These are phyloP conservation scores for Crithidia brevicula DNA, from an alignment of 208 protist genomes.

Conservation along the genomic window DNA sequence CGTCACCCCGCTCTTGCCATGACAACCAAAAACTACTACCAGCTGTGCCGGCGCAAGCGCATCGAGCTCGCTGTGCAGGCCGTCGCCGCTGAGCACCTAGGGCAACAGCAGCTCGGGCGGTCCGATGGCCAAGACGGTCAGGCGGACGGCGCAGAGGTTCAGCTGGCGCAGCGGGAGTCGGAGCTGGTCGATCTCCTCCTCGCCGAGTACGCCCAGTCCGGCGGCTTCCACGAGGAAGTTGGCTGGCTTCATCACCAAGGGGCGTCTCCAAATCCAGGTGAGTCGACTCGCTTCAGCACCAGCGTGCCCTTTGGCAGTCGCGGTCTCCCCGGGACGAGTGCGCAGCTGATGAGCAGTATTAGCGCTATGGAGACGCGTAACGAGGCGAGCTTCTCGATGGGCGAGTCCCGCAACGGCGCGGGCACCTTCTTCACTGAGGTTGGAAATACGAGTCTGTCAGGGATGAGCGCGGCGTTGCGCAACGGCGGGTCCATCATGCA, in stretches of 20 bases:
- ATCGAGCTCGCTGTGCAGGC: constrained; percentile 26
- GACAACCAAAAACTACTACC: constrained; percentile 77
- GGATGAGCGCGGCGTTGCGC: constrained; percentile 12
- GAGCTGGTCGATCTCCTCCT: constrained; percentile 30
- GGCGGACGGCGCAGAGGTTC: background rate
- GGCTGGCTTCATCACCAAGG: background rate
- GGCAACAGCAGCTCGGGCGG: background rate
- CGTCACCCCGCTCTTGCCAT: constrained; percentile 84
- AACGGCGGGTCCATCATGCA: constrained; percentile 7
- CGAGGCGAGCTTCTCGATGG: constrained; percentile 7
- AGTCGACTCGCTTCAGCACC: background rate
- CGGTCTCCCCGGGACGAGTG: background rate
- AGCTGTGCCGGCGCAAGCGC: constrained; percentile 29
- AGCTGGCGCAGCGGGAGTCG: constrained; percentile 18
- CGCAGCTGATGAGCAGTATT: constrained; percentile 12
- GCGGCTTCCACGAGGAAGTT: constrained; percentile 11
- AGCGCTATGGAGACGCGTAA: constrained; percentile 6
- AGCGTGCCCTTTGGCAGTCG: constrained; percentile 15
- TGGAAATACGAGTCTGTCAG: background rate
- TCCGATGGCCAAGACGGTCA: background rate
- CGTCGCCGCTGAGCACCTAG: constrained; percentile 12
- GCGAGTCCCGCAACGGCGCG: constrained; percentile 8
- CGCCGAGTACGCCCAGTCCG: constrained; percentile 31
- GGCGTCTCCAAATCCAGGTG: background rate
- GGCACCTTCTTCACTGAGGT: constrained; percentile 10